A percentile compares a stretch with the other conserved stretches of the same genome.
These are phyloP conservation scores for Trichoderma lentiforme DNA, from an alignment of 2,329 filamentous ascomycete genomes.

Conservation along the genomic window DNA sequence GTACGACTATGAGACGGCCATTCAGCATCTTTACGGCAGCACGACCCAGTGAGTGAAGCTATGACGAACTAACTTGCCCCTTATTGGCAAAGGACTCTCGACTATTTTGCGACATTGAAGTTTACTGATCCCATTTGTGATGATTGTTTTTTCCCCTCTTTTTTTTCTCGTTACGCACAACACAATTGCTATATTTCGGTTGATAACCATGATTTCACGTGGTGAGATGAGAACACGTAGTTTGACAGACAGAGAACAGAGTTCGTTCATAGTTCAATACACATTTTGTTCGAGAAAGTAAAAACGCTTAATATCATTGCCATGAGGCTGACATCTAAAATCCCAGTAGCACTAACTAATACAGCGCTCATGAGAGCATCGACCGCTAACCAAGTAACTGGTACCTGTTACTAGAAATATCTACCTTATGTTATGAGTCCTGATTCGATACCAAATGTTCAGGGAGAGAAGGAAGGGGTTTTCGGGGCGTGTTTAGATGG, in stretches of 20 bases:
- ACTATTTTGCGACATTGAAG: slow-evolving; percentile 6
- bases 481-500: slow-evolving; percentile 31
- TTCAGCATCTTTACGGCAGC: slow-evolving; percentile 38
- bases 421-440: background rate
- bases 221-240: slow-evolving; percentile 19
- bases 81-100: background rate
- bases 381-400: background rate
- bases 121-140: slow-evolving; percentile 15
- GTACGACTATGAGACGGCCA: slow-evolving; percentile 48
- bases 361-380: background rate
- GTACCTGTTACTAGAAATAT: background rate
- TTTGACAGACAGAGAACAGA: slow-evolving; percentile 11
- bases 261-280: slow-evolving; percentile 2
- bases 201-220: slow-evolving; percentile 19
- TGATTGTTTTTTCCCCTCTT: background rate
- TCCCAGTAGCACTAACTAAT: background rate
- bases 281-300: background rate
- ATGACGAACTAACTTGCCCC: background rate
- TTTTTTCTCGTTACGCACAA: background rate
- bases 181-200: slow-evolving; percentile 22
- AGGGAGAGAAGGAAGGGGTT: slow-evolving; percentile 38
- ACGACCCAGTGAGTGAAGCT: background rate
- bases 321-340: background rate
- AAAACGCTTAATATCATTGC: background rate
- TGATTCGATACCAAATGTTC: slow-evolving; percentile 20